Evolutionary conservation across 2,329 filamentous ascomycete genomes (phyloP).

Genomic region (Nectriaceae sp.): DNA sequence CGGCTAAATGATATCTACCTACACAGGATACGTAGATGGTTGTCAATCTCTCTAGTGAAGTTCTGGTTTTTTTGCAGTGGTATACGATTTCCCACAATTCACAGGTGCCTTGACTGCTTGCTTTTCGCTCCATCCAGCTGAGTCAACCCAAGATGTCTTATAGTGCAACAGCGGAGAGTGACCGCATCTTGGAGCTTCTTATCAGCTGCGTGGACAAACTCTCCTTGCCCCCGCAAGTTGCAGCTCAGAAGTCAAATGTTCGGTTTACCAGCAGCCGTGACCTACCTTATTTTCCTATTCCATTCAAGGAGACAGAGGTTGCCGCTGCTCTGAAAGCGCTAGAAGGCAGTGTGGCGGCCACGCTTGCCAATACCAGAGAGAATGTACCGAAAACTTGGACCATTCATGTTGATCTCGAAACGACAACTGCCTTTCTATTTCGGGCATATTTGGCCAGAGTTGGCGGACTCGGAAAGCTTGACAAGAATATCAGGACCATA

Average conservation of each 20-base stretch:
- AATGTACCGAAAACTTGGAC: slow-evolving; percentile 12
- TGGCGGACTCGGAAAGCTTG: slow-evolving; percentile 40
- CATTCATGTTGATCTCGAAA: slow-evolving; percentile 38
- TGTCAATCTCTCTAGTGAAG: no score
- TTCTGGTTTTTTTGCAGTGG: no score
- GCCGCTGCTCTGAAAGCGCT: slow-evolving; percentile 46
- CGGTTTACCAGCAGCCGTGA: slow-evolving; percentile 39
- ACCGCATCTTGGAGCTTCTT: slow-evolving; percentile 20
- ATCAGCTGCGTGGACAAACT: slow-evolving; percentile 27
- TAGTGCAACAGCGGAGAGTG: no score
- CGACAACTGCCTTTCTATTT: slow-evolving; percentile 45
- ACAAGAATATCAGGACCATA: slow-evolving; percentile 33
- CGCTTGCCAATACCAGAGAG: slow-evolving; percentile 31
- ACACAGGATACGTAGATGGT: no score
- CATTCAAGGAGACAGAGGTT: slow-evolving; percentile 49
- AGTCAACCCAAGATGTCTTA: no score
- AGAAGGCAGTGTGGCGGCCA: slow-evolving; percentile 37
- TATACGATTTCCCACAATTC: no score
- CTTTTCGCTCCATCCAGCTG: no score
- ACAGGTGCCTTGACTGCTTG: no score
- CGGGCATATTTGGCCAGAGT: slow-evolving; percentile 39
- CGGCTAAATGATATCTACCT: no score
- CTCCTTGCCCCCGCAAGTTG: slow-evolving; percentile 32
- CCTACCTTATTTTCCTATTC: slow-evolving; percentile 47
- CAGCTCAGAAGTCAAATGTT: slow-evolving; percentile 2